Percentiles rank a stretch among this genome's conserved stretches.
Conservation (phyloP, 2,329 filamentous ascomycete species). For the Sporothrix inflata region DNA sequence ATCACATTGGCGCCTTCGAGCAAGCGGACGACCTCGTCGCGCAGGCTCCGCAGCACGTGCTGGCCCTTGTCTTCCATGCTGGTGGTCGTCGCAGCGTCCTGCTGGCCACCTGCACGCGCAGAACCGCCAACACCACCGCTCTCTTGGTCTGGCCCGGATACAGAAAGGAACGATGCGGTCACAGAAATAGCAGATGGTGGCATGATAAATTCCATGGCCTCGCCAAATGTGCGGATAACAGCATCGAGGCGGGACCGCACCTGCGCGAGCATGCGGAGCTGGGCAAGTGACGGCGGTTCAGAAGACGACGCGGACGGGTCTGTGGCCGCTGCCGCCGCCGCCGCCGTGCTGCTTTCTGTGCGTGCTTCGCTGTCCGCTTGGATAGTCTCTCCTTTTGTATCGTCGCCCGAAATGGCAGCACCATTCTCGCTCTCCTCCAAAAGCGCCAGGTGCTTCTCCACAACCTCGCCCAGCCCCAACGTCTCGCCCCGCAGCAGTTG, state of each 20-base stretch:
- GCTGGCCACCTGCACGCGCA: not conserved
- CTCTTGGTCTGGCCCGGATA: slow-evolving; percentile 80
- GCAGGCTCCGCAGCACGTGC: slow-evolving; percentile 71
- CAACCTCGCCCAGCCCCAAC: slow-evolving; percentile 73
- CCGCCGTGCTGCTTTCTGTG: not conserved
- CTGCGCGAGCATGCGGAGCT: slow-evolving; percentile 79
- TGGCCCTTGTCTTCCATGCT: slow-evolving; percentile 81
- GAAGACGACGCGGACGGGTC: slow-evolving; percentile 28
- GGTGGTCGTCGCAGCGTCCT: not conserved
- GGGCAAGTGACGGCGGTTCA: slow-evolving; percentile 71
- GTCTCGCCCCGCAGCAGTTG: slow-evolving; percentile 91
- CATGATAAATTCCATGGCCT: slow-evolving; percentile 93
- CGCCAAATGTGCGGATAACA: slow-evolving; percentile 88
- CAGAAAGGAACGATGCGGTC: slow-evolving; percentile 83
- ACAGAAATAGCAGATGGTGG: slow-evolving; percentile 86
- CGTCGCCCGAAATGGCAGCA: not conserved
- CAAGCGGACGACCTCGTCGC: slow-evolving; percentile 71
- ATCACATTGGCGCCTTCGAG: slow-evolving; percentile 44
- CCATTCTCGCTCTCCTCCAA: slow-evolving; percentile 62
- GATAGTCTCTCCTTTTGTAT: not conserved
- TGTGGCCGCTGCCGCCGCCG: not conserved
- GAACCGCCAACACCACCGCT: slow-evolving; percentile 33
- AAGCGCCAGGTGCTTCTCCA: slow-evolving; percentile 55
- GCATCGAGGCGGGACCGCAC: slow-evolving; percentile 84
- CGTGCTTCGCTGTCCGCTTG: not conserved